Evolutionary conservation across 2,329 filamentous ascomycete genomes (phyloP), one percentile per base, ranked within the genome.

Genomic region (Phaeoacremonium minimum): DNA sequence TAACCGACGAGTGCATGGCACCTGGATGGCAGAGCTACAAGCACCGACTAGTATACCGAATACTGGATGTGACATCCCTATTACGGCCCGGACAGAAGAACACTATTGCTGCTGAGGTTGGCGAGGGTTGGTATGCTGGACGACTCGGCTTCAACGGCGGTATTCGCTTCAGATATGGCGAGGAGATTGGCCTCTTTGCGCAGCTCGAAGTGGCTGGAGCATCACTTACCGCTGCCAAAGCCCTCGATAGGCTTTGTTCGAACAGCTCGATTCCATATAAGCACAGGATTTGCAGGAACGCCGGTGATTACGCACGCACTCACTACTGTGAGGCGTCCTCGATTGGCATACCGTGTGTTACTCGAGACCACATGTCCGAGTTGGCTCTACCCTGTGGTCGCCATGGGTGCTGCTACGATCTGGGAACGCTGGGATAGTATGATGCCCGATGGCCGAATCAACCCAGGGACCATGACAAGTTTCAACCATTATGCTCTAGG

Each of bases 311-410:
- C 38, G 15, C 42, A 44, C 28, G 42, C 42, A 11, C 42, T 44
- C 11, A 35, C 32, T 46, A 41, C 5, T 4, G 52, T 53, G 9
- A 53, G 47, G 7, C 44, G 55, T 0, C 50, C 54, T 0, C 46
- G 59, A 0, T 49, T 57, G 11, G 59, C 63, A 36, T 75, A 75
- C 45, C 55, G 55, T n/a, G 73, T 75, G 66, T 55, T 75, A 2
- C 52, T 67, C 5, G 60, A 72, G 45, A 65, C 58, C 6, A 47
- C 57, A 4, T 37, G 65, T 51, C 26, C 66, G 1, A 55, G 51
- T 3, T 66, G 58, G 56, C 48, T 67, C 14, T 65, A 63, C 36
- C 57, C 53, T 3, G n/a, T n/a, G n/a, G 51, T 66, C 14, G 51
- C 45, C 8, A 62, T 62, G 57, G 58, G 56, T 8, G 61, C 56